Evolutionary conservation across 768 basidiomycete genomes (phyloP).

Genomic region (Dentipellis sp.): DNA sequence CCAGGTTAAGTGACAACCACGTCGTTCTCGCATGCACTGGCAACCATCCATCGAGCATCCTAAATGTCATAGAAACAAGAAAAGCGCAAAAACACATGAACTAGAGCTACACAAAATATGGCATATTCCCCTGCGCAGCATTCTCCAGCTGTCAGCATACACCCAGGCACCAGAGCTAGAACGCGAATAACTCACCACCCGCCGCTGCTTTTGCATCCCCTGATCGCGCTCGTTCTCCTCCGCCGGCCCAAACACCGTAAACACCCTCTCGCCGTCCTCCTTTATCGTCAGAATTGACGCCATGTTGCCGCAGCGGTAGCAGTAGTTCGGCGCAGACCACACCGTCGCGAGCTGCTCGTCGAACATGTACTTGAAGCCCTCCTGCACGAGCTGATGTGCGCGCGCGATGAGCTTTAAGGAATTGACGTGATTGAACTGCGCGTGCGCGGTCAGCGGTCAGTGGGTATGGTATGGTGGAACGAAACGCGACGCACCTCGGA

Average conservation of each 20-base stretch:
- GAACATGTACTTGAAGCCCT: slow-evolving; percentile 97
- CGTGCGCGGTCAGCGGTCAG: neutral
- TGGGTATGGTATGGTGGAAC: neutral
- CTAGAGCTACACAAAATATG: neutral
- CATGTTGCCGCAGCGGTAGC: slow-evolving; percentile 79
- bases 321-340: slow-evolving; percentile 90
- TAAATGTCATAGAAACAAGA: no score
- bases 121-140: slow-evolving; percentile 2
- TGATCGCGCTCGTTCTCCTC: slow-evolving; percentile 83
- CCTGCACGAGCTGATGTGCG: slow-evolving; percentile 94
- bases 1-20: no score
- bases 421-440: slow-evolving; percentile 89
- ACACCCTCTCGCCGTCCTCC: slow-evolving; percentile 55
- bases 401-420: slow-evolving; percentile 84
- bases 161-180: neutral
- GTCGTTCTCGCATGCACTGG: no score
- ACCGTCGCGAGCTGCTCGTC: slow-evolving; percentile 87
- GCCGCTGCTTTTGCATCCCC: slow-evolving; percentile 58
- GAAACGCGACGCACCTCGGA: slow-evolving; percentile 46
- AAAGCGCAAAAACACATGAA: neutral
- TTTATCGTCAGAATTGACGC: slow-evolving; percentile 84
- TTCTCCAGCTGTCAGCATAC: no score
- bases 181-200: slow-evolving; percentile 43
- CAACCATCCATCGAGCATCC: no score
- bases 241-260: slow-evolving; percentile 82